Evolutionary conservation across 345 rosid species (phyloP), one percentile per base, ranked within the genome.

Genomic region (Microthlaspi erraticum): DNA sequence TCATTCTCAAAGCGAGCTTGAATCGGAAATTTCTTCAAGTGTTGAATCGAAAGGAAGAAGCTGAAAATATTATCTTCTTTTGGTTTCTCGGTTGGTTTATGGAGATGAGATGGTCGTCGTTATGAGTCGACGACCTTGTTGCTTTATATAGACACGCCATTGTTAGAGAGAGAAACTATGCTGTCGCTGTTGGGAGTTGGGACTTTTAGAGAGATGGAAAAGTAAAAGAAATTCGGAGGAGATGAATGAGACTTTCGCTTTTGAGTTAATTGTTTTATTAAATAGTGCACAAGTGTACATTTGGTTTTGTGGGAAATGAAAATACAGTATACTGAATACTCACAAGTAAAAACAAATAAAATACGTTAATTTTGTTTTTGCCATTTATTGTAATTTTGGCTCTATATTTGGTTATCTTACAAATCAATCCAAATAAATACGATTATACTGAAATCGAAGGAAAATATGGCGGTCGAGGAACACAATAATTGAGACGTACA

Each of bases 141-240:
- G 75, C 59, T 70, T 76, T 76, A 76, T 76, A 76, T 70, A 76
- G 79, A 70, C 71, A 56, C 26, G 62, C 67, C 79, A 64, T 70
- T 70, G 71, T 70, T 70, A 56, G 79, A 63, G 66, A 74, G 75
- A 68, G 31, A 75, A 53, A 68, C 31, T 33, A 59, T 51, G 63
- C 36, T 61, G 70, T 75, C 64, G 79, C 70, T 68, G 60, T 68
- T 75, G 74, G 54, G 5, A 74, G 60, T 74, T 18, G 26, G 16
- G n/a, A n/a, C n/a, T 54, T 26, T 36, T 75, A 53, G 70, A 45
- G 78, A 41, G 66, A 58, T 8, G 4, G 29, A 17, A 55, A 8
- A 39, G 5, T 16, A 29, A 67, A 26, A 43, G 11, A 58, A 42
- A 53, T 51, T 62, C 43, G 62, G 63, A 59, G 68, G 31, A 44